Base-by-base conservation (phyloP, 495 filamentous ascomycete species). In the Sabuloglossum arenarium region DNA sequence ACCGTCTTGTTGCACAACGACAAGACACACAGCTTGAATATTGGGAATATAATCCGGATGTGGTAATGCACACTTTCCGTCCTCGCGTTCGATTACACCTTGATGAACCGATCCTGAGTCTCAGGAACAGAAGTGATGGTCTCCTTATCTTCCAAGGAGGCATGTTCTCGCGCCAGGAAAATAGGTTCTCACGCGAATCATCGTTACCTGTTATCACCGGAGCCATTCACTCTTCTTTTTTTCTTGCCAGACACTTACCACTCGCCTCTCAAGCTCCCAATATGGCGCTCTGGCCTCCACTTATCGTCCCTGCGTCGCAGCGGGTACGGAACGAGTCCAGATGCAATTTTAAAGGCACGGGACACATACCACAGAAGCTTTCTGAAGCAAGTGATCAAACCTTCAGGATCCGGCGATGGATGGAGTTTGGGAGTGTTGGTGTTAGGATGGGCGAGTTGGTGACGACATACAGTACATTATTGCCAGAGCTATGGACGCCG, bases 341-440 rank as follows among this genome's bases (percentile, higher is more conserved):
- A 2, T 63, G 68, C 24, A 54, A 53, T 11, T 71, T 75, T 59
- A 59, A 61, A 31, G 68, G 63, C 11, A 59, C 57, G 42, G 71
- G 64, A 55, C 69, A 77, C 59, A 64, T 61, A 37, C 73, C 73
- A 24, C 63, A 60, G 2, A 59, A 58, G 0, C 65, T 76, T 9
- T 67, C 67, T 2, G 69, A 84, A 47, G 67, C 82, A 21, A 82
- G 79, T 31, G 72, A 84, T 42, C 63, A 69, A 9, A 75, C 77
- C 0, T 94, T 94, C 60, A 75, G 84, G 6, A 73, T 94, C 43
- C 74, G 80, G 23, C 78, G 79, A 61, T 91, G 85, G 85, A 69
- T 84, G 54, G 72, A 81, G 54, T 81, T 72, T 53, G 57, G 61
- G 10, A 46, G 58, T 11, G 32, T 69, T 37, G 63, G 64, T 14